phyloP scores from a whole-genome alignment of 2,329 filamentous ascomycete genomes.

The Leptographium wingfieldii region DNA sequence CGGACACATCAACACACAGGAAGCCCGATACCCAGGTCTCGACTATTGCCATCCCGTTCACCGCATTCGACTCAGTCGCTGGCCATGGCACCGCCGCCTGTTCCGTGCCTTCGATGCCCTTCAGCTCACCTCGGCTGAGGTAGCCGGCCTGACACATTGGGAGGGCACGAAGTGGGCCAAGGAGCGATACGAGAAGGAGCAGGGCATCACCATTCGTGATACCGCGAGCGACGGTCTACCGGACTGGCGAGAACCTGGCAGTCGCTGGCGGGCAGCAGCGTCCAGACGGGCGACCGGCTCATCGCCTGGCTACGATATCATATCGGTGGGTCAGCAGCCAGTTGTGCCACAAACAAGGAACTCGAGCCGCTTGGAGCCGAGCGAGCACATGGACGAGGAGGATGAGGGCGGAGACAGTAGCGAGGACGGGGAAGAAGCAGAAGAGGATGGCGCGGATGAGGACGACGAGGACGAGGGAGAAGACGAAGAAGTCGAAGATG shows the following conservation, averaged over 20 bases:
- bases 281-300: no score
- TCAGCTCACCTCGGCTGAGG: conserved; percentile 55
- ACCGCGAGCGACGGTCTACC: conserved; percentile 58
- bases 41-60: conserved; percentile 65
- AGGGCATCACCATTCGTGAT: conserved; percentile 56
- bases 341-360: neutral
- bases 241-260: conserved; percentile 43
- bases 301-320: neutral
- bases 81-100: conserved; percentile 62
- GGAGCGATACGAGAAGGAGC: conserved; percentile 65
- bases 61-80: conserved; percentile 64
- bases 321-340: neutral
- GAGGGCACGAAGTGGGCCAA: conserved; percentile 76
- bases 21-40: conserved; percentile 70
- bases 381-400: neutral
- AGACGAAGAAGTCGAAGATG: neutral
- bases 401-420: neutral
- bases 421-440: no score
- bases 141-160: conserved; percentile 63
- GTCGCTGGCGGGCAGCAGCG: conserved; percentile 14
- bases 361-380: conserved; percentile 1
- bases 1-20: conserved; percentile 64
- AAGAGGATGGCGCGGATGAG: no score
- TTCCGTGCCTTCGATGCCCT: conserved; percentile 65
- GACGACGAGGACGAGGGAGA: neutral